phyloP scores from a whole-genome alignment of 2,329 filamentous ascomycete genomes.

The Aspergillus intermedius region DNA sequence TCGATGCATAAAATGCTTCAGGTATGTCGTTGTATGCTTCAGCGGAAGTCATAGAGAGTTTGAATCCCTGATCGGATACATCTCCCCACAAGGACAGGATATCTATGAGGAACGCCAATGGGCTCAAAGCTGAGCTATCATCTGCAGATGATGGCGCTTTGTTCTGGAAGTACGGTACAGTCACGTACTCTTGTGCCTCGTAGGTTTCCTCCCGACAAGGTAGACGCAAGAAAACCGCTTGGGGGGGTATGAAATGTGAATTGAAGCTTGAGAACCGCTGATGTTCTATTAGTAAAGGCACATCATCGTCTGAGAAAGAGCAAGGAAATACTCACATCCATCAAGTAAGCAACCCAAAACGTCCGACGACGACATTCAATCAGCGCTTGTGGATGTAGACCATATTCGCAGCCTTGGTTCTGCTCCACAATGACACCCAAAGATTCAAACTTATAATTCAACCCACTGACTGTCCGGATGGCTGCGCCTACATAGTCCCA shows the following conservation, averaged over 20 bases:
- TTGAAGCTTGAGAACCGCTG: slow-evolving; percentile 56
- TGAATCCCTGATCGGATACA: slow-evolving; percentile 55
- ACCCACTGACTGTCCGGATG: slow-evolving; percentile 51
- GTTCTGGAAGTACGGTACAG: slow-evolving; percentile 56
- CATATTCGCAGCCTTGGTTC: slow-evolving; percentile 48
- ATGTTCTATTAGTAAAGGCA: slow-evolving; percentile 8
- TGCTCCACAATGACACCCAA: slow-evolving; percentile 44
- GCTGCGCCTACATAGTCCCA: slow-evolving; percentile 60
- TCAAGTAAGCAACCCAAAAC: slow-evolving; percentile 64
- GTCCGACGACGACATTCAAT: slow-evolving; percentile 63
- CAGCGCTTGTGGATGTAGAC: slow-evolving; percentile 51
- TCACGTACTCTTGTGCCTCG: slow-evolving; percentile 53
- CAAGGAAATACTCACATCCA: slow-evolving; percentile 49
- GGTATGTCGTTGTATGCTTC: slow-evolving; percentile 41
- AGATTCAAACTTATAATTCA: slow-evolving; percentile 60
- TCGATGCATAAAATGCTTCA: slow-evolving; percentile 49
- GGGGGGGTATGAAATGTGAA: slow-evolving; percentile 52
- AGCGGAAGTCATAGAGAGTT: slow-evolving; percentile 41
- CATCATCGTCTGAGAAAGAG: background rate
- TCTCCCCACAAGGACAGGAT: slow-evolving; percentile 61
- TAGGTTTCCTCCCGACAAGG: slow-evolving; percentile 58
- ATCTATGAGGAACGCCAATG: slow-evolving; percentile 57
- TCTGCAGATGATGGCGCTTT: slow-evolving; percentile 29
- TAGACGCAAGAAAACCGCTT: slow-evolving; percentile 61
- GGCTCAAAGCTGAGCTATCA: slow-evolving; percentile 37